Percentiles rank a stretch among this genome's conserved stretches.
These are phyloP conservation scores for Aspergillus sp. DNA, from an alignment of 2,329 filamentous ascomycete genomes.

Conservation along the genomic window DNA sequence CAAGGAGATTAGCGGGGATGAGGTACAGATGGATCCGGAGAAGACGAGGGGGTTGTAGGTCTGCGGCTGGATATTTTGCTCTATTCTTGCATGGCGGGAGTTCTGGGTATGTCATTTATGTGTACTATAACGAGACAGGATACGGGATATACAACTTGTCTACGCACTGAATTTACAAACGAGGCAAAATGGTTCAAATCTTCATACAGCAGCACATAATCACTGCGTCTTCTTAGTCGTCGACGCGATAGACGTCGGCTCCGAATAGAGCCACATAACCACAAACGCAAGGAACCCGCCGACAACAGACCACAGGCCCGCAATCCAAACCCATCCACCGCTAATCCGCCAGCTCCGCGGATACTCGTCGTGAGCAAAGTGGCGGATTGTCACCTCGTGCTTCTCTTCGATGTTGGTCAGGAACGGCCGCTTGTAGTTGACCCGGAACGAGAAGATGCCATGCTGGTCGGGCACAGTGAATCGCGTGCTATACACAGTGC, in stretches of 20 bases:
- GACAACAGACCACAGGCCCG: slow-evolving; percentile 75
- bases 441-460: slow-evolving; percentile 95
- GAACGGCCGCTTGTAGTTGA: slow-evolving; percentile 96
- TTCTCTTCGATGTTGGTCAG: slow-evolving; percentile 86
- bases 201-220: slow-evolving; percentile 17
- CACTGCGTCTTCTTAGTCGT: slow-evolving; percentile 42
- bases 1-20: slow-evolving; percentile 59
- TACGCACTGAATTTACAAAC: slow-evolving; percentile 4
- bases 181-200: slow-evolving; percentile 16
- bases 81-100: background rate
- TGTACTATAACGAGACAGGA: background rate
- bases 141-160: background rate
- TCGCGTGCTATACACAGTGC: slow-evolving; percentile 61
- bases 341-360: slow-evolving; percentile 82
- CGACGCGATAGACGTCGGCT: slow-evolving; percentile 34
- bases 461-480: slow-evolving; percentile 93
- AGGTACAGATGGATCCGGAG: slow-evolving; percentile 42
- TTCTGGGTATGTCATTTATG: background rate
- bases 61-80: background rate
- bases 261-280: slow-evolving; percentile 75
- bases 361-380: slow-evolving; percentile 97
- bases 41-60: slow-evolving; percentile 37
- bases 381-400: slow-evolving; percentile 83
- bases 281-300: slow-evolving; percentile 78
- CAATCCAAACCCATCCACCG: slow-evolving; percentile 90